Evolutionary conservation across 192 early-diverging fungal genomes (phyloP), one percentile per base, ranked within the genome.

Genomic region (Coemansia sp.): DNA sequence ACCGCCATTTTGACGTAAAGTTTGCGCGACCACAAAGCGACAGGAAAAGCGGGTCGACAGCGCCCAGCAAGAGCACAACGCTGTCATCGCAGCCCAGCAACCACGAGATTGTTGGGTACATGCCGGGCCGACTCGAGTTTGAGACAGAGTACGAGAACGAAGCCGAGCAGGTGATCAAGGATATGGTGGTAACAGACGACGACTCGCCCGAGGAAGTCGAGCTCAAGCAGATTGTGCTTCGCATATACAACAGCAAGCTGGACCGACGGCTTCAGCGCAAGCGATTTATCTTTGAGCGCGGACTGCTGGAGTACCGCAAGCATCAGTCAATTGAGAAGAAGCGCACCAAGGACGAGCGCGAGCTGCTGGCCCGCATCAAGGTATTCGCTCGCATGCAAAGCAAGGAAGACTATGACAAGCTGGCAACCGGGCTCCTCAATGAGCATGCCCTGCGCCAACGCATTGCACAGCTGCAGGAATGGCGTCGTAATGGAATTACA

Each of bases 131-230:
- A 18, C 69, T 86, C 21, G 97, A 99, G 76, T 99, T 97, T 74
- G 97, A 99, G 55, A 85, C 83, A n/a, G 97, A 99, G 73, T 85
- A 86, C 60, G 95, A 98, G 48, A 96, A 98, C 58, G 95, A 96
- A 35, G 95, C 95, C 3, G 97, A 99, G 80, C 84, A 89, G 41
- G 67, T 80, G n/a, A 87, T 99, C 53, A 99, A 98, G 63, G 95
- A 99, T 60, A 90, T 99, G 85, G 78, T 87, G 39, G 91, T 99
- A 69, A 84, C 83, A 48, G 94, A 96, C 27, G 87, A 87, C 38
- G 95, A 99, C 62, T 73, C 87, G 8, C 82, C 83, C 11, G 91
- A 93, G 56, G 97, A 98, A 66, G 85, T 84, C 18, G 94, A 91
- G 60, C 83, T 99, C 33, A 95, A 98, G 67, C 65, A 88, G 48